Evolutionary conservation across 768 basidiomycete genomes (phyloP).

Genomic region (Russula abietina): DNA sequence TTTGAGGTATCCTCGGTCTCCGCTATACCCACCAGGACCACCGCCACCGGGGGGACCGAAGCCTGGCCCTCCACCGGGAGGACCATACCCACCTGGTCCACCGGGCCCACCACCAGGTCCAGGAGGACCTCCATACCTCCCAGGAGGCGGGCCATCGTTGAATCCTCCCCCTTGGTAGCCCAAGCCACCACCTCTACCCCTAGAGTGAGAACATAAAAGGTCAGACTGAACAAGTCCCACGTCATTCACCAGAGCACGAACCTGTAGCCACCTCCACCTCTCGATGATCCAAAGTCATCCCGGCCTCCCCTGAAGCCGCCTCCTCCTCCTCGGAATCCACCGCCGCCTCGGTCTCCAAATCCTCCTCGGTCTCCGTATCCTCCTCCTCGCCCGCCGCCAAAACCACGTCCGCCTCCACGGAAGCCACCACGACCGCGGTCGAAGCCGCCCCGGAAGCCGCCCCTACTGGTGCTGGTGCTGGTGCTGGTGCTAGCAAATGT

Average conservation of each 20-base stretch:
- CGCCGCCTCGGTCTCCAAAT: conserved; percentile 28
- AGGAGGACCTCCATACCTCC: conserved; percentile 33
- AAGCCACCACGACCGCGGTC: conserved; percentile 29
- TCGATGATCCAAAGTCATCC: conserved; percentile 24
- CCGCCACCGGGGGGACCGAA: conserved; percentile 30
- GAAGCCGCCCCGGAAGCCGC: conserved; percentile 34
- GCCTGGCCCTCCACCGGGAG: conserved; percentile 34
- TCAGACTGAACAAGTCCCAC: neutral
- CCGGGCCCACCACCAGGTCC: conserved; percentile 35
- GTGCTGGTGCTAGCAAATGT: conserved; percentile 24
- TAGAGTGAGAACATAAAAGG: neutral
- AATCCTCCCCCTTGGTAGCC: conserved; percentile 26
- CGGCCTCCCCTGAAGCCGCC: conserved; percentile 31
- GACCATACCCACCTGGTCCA: conserved; percentile 40
- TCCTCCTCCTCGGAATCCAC: conserved; percentile 26
- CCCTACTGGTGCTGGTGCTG: conserved; percentile 31
- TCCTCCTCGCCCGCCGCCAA: conserved; percentile 28
- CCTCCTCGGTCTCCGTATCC: conserved; percentile 32
- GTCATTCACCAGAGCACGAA: conserved; percentile 9
- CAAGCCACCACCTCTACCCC: conserved; percentile 26
- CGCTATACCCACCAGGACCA: conserved; percentile 35
- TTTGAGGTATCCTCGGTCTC: conserved; percentile 61
- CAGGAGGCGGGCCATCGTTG: conserved; percentile 37
- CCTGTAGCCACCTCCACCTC: conserved; percentile 31
- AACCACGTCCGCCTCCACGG: conserved; percentile 32